Evolutionary conservation across 805 yeast genomes (phyloP), one percentile per base, ranked within the genome.

Genomic region (Candida multigemmis): DNA sequence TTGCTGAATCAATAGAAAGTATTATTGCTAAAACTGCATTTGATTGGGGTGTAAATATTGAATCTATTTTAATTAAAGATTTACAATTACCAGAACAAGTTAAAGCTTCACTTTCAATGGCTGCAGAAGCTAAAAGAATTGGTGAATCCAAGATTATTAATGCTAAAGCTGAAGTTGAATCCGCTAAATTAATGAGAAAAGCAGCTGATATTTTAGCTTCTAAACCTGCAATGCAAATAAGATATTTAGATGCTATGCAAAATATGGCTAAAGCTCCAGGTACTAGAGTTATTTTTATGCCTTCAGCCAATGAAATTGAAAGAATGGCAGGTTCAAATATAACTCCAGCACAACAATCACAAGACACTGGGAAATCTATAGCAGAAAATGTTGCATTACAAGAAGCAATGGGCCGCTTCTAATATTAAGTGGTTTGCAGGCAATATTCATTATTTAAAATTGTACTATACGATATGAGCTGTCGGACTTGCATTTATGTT

Each of bases 211-310:
- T 77, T 32, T 65, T 77, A 43, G 78, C 80, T 24, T 73, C 81
- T 21, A 75, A 76, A 38, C 73, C 84, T 9, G 86, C 85, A 16
- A 75, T 77, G 81, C 85, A 77, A 57, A 77, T 77, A 48, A 60
- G 86, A 50, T 77, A 77, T 45, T 63, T 77, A 51, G 86, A 77
- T 41, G 85, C 85, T n/a, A 73, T 77, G 74, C 83, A 76, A 53
- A 61, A 59, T 34, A 77, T 77, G 84, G 79, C 83, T 19, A 70
- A 56, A 35, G 44, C 64, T 27, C 56, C 83, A 2, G 67, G 69
- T 32, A 55, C 81, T n/a, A 73, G 76, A 51, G 85, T 77, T 28
- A 77, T 77, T 16, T 77, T 77, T 50, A 77, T 77, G 84, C 85
- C 86, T 5, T 56, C 65, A 11, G 45, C 65, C 6, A 63, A 56